These are phyloP conservation scores for Rhododendron griersonianum DNA, from an alignment of 148 eudicot species.

Conservation along the genomic window DNA sequence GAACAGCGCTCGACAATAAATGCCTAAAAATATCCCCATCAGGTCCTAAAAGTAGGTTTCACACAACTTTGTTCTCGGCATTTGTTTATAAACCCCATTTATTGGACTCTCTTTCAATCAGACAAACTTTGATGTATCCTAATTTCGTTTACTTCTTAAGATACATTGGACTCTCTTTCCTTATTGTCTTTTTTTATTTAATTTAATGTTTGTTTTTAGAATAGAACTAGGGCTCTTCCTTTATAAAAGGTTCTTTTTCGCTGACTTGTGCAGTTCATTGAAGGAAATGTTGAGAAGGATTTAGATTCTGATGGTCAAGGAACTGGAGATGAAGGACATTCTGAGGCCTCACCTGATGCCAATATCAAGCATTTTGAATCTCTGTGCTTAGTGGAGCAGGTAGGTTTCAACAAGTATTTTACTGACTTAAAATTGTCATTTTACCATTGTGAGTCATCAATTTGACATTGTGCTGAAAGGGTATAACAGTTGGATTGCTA, in stretches of 20 bases:
- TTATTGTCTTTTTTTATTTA: neutral
- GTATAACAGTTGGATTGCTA: neutral
- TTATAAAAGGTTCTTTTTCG: neutral
- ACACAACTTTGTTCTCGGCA: no score
- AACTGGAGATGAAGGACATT: conserved; percentile 21
- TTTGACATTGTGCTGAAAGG: neutral
- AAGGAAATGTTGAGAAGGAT: conserved; percentile 24
- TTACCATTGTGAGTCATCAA: neutral
- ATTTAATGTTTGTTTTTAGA: conserved; percentile 61
- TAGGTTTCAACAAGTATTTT: conserved; percentile 7
- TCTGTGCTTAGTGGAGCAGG: conserved; percentile 33
- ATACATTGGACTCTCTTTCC: neutral
- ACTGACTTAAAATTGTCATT: neutral
- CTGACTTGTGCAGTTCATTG: conserved; percentile 31
- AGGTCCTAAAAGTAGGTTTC: no score
- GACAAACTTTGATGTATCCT: no score
- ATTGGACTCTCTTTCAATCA: no score
- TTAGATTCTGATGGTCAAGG: conserved; percentile 34
- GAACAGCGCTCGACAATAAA: no score
- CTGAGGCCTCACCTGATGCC: conserved; percentile 15
- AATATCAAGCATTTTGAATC: conserved; percentile 23
- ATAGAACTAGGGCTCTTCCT: conserved; percentile 50
- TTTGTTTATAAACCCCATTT: no score
- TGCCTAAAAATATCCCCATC: no score
- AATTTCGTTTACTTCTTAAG: neutral